Percentiles rank a stretch among this genome's conserved stretches.
Evolutionary conservation across 2,329 filamentous ascomycete genomes (phyloP).

Genomic region (Epichloe aotearoae): DNA sequence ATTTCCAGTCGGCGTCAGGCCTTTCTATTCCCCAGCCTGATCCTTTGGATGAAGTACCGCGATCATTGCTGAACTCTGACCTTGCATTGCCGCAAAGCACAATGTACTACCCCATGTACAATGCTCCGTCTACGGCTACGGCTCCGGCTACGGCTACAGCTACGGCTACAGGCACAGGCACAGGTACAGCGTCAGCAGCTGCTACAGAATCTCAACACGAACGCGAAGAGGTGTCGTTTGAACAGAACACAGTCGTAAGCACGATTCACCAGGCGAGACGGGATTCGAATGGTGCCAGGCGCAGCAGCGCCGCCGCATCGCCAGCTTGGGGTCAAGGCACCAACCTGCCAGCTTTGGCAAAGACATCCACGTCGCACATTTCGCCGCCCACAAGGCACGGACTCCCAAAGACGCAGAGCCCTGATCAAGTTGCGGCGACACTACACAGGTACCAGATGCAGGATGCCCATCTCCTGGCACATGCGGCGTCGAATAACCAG

Average conservation of each 20-base stretch:
- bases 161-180: neutral
- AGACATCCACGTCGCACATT: neutral
- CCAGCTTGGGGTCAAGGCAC: slow-evolving; percentile 1
- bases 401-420: neutral
- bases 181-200: neutral
- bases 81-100: slow-evolving; percentile 10
- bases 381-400: slow-evolving; percentile 1
- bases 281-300: neutral
- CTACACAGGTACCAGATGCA: slow-evolving; percentile 3
- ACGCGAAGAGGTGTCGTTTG: neutral
- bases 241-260: neutral
- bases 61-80: neutral
- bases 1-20: slow-evolving; percentile 17
- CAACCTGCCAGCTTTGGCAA: neutral
- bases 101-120: slow-evolving; percentile 9
- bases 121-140: neutral
- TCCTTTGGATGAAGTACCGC: slow-evolving; percentile 2
- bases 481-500: slow-evolving; percentile 7
- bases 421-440: neutral
- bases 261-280: neutral
- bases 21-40: slow-evolving; percentile 15
- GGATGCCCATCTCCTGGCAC: slow-evolving; percentile 4
- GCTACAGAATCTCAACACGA: neutral
- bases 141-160: neutral
- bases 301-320: neutral